Evolutionary conservation across 2,329 filamentous ascomycete species (phyloP), one percentile per base, ranked within the genome.

Genomic region (Pseudodiploospora longispora): DNA sequence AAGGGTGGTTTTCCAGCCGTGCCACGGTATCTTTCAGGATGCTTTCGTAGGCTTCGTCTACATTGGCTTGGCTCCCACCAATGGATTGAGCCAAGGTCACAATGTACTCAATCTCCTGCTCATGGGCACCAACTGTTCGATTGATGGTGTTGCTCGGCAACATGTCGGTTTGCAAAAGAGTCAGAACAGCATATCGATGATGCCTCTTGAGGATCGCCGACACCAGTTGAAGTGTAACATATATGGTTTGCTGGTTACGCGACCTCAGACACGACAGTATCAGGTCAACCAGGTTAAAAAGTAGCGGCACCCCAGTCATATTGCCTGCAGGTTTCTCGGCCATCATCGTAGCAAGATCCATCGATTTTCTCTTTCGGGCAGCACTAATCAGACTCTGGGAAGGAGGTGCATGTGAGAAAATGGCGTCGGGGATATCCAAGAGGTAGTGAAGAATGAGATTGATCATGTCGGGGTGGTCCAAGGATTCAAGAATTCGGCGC

Each of bases 221-320:
- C 10, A 95, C 76, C 6, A 98, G 74, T 53, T 91, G 89, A 38
- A 98, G 71, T 0, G 91, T 95, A 8, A 94, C 87, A 50, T 87
- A 82, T 10, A 95, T 84, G 1, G 93, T 97, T 59, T 96, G 90
- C 42, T 85, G 78, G 56, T 93, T 96, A 37, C 77, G 75, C 0
- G 93, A 97, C 46, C 82, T 77, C 28, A 96, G 71, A 56, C 90
- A 95, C 32, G 89, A 86, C 3, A 94, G 73, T 30, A 95, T 83
- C 9, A 98, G 75, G 65, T 98, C 93, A 27, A 94, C 87, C 7
- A 98, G 70, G 59, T 94, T 97, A 70, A 96, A 98, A 1, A 98
- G 72, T 10, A 88, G 77, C 1, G 93, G 93, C 2, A 90, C 93
- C 28, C 75, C 75, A 7, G 85, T 76, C 10, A 78, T 72, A 44